Evolutionary conservation across 1,284 basidiomycete genomes (phyloP), one percentile per base, ranked within the genome.

Genomic region (Microbotryum saponariae): DNA sequence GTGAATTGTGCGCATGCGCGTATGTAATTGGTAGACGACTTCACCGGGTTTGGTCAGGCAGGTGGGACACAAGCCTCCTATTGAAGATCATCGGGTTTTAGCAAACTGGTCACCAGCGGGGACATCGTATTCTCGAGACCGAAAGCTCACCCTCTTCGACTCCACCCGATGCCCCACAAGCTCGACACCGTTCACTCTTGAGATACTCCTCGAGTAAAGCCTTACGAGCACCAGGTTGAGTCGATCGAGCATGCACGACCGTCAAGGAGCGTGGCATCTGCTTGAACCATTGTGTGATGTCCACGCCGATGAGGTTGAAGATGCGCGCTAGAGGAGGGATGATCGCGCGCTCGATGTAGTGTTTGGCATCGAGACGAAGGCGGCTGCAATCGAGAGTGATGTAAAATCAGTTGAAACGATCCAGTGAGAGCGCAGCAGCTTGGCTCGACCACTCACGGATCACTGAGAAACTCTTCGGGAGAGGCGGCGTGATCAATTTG

Each of bases 311-410:
- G 29, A 97, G 82, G 71, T 89, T 92, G 78, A 97, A 91, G 51
- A 98, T 85, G 45, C 94, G 82, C 63, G 88, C 86, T 62, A 98
- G 74, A 0, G 94, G 91, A 5, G 91, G 91, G 56, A 97, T 89
- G 54, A 98, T 81, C 21, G 91, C 85, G 54, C 84, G 81, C 1
- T 83, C 82, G 70, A 98, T 96, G 74, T 98, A 97, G 76, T 97
- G 97, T n/a, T 81, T 75, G 4, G 85, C 85, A 73, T 96, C 90
- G 29, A 94, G 80, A 14, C 82, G 83, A 49, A 85, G 77, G 47
- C 81, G 77, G 49, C 84, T 87, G 71, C 10, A 3, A 1, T 18
- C 7, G 21, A 53, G 29, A 4, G n/a, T 10, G 25, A 10, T 21
- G 20, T 42, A 18, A 6, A 12, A 6, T 46, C 21, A 16, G 21